Percentiles rank a stretch among this genome's conserved stretches.
phyloP scores from a whole-genome alignment of 352 stramenopile genomes.

The Phytophthora syringae region DNA sequence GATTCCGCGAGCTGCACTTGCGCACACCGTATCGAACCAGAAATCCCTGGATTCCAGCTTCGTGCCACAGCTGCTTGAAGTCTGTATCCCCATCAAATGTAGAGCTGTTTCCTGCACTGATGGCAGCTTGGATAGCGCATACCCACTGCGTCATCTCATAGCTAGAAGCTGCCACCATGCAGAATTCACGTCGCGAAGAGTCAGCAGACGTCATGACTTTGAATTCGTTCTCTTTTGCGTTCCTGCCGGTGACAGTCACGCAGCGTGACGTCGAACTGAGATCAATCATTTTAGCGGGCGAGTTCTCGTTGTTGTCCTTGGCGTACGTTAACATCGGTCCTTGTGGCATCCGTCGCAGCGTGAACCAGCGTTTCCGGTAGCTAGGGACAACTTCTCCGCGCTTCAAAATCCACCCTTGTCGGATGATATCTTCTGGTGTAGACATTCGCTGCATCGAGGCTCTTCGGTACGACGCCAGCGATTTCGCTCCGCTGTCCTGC shows the following conservation, averaged over 20 bases:
- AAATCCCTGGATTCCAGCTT: constrained; percentile 81
- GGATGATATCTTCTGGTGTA: constrained; percentile 42
- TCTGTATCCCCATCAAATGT: constrained; percentile 74
- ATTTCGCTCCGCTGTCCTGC: constrained; percentile 59
- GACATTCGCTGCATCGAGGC: constrained; percentile 68
- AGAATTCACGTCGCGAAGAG: constrained; percentile 67
- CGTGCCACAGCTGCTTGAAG: constrained; percentile 81
- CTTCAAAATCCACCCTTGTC: constrained; percentile 85
- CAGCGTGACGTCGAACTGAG: constrained; percentile 82
- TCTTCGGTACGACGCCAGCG: constrained; percentile 70
- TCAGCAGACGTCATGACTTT: constrained; percentile 80
- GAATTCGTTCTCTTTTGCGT: constrained; percentile 76
- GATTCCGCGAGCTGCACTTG: constrained; percentile 80
- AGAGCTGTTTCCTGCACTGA: constrained; percentile 80
- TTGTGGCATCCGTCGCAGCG: constrained; percentile 73
- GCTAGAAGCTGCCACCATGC: constrained; percentile 64
- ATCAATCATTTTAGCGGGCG: constrained; percentile 71
- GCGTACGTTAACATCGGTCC: constrained; percentile 82
- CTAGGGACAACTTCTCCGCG: constrained; percentile 75
- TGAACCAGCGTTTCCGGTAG: constrained; percentile 87
- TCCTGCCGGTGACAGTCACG: constrained; percentile 58
- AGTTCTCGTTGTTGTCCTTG: constrained; percentile 62
- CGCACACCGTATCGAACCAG: constrained; percentile 84
- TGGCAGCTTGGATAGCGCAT: constrained; percentile 79
- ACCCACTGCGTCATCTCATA: constrained; percentile 89